Percentiles rank a stretch among this genome's conserved stretches.
Conservation (phyloP, 106 monocot species). For the Dendrobium nobile region DNA sequence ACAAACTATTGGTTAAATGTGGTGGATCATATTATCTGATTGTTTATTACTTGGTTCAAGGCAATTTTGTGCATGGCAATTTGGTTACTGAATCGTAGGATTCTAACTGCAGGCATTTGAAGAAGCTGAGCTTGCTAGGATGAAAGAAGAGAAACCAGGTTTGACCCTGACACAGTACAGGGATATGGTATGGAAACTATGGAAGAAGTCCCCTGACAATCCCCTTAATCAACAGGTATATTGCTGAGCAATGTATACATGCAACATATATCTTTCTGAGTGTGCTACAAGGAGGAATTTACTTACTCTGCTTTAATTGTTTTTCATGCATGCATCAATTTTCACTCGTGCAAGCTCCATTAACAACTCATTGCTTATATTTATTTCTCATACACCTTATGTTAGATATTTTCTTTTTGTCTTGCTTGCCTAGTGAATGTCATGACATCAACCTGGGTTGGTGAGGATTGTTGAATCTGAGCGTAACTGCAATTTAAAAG, state of each 20-base stretch:
- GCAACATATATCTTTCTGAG: not conserved
- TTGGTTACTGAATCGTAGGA: not conserved
- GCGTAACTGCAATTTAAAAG: no score
- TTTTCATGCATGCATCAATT: not conserved
- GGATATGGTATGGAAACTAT: slow-evolving; percentile 97
- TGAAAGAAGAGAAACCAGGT: slow-evolving; percentile 97
- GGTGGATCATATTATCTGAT: not conserved
- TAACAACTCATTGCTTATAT: not conserved
- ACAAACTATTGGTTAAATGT: not conserved
- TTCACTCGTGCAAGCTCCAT: not conserved
- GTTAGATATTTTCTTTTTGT: not conserved
- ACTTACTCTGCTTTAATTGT: not conserved
- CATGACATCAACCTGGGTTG: not conserved
- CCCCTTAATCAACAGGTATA: slow-evolving; percentile 77
- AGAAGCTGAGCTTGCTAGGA: slow-evolving; percentile 81
- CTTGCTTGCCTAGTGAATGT: not conserved
- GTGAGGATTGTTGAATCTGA: not conserved
- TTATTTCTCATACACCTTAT: not conserved
- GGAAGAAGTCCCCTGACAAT: slow-evolving; percentile 99
- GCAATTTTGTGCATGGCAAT: not conserved
- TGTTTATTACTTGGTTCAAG: not conserved
- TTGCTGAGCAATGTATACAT: not conserved
- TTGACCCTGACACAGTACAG: slow-evolving; percentile 83
- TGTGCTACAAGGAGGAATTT: not conserved
- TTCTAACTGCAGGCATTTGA: slow-evolving; percentile 68